phyloP scores from a whole-genome alignment of 2,329 filamentous ascomycete species.

The Botrytis elliptica region DNA sequence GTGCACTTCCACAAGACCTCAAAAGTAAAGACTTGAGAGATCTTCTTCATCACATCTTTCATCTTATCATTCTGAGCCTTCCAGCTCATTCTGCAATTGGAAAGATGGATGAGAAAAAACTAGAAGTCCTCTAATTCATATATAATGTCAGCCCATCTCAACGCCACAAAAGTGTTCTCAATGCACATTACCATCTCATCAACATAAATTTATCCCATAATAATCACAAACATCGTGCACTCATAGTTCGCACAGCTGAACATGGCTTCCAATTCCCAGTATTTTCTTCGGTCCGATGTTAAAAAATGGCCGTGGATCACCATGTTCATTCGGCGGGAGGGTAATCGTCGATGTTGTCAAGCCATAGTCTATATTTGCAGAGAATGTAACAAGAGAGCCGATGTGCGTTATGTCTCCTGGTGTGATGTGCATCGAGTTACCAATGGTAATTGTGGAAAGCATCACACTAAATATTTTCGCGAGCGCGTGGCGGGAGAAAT shows the following conservation, averaged over 20 bases:
- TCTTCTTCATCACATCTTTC: neutral
- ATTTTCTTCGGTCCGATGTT: neutral
- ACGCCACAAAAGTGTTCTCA: neutral
- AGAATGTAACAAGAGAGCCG: neutral
- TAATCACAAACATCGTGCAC: neutral
- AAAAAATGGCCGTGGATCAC: neutral
- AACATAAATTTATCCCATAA: too few relatives aligned
- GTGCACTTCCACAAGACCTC: neutral
- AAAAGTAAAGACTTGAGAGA: neutral
- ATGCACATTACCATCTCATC: neutral
- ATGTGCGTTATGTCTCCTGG: neutral
- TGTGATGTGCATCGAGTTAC: neutral
- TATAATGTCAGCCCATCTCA: neutral
- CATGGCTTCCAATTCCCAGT: neutral
- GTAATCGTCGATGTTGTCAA: neutral
- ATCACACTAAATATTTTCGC: neutral
- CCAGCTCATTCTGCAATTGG: neutral
- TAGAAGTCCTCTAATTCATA: neutral
- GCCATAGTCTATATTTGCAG: neutral
- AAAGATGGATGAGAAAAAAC: neutral
- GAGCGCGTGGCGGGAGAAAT: neutral
- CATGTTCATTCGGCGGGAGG: accelerated
- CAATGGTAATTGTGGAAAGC: neutral
- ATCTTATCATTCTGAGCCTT: neutral
- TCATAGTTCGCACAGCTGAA: neutral